phyloP scores from a whole-genome alignment of 2,329 filamentous ascomycete species.

The Juglanconis sp. region DNA sequence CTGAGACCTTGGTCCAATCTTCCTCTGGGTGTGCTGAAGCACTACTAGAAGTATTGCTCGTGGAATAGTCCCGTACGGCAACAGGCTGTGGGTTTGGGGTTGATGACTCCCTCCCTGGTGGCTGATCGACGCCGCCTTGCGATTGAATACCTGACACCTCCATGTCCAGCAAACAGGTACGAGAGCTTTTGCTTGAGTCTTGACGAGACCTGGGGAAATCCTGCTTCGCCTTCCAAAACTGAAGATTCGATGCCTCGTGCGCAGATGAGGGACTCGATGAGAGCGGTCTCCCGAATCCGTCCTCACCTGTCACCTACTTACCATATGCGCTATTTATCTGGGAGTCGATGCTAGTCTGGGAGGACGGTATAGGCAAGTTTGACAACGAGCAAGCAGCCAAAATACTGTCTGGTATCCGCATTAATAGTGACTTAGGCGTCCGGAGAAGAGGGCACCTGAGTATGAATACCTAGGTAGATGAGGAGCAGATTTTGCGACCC shows the following conservation, averaged over 20 bases:
- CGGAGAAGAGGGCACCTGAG: background rate
- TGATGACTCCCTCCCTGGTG: conserved; percentile 4
- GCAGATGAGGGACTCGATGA: background rate
- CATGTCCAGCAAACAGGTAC: background rate
- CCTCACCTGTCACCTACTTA: background rate
- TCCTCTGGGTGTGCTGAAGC: conserved; percentile 92
- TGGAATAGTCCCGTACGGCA: conserved; percentile 38
- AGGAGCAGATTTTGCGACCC: background rate
- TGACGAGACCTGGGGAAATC: background rate
- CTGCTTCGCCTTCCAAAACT: background rate
- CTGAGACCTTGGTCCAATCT: conserved; percentile 98
- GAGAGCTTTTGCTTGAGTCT: background rate
- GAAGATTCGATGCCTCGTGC: background rate
- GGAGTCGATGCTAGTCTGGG: background rate
- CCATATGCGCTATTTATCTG: background rate
- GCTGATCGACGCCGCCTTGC: background rate
- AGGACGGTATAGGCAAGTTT: background rate
- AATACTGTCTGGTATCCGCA: background rate
- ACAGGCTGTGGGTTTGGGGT: conserved; percentile 4
- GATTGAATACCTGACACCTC: background rate
- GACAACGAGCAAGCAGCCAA: background rate
- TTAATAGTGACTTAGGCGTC: background rate
- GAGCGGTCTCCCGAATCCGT: background rate
- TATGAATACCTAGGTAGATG: background rate
- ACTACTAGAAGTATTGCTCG: conserved; percentile 92